phyloP scores from a whole-genome alignment of 1,139 yeast species.

The Yamadazyma dushanensis region DNA sequence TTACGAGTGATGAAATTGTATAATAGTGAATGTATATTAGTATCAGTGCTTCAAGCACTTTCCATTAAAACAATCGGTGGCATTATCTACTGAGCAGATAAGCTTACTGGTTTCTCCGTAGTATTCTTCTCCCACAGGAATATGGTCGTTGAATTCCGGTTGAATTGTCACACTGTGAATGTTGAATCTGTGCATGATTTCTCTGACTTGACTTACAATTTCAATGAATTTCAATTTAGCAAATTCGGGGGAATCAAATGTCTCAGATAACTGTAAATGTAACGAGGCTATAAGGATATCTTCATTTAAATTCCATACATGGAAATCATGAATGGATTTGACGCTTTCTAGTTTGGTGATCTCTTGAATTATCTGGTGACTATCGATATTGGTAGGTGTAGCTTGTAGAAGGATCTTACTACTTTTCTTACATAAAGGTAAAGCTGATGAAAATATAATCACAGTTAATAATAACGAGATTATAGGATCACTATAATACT shows the following conservation, averaged over 20 bases:
- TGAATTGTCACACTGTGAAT: conserved; percentile 94
- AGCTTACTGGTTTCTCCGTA: conserved; percentile 35
- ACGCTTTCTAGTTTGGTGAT: conserved; percentile 71
- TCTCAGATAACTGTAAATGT: conserved; percentile 70
- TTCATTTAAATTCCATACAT: conserved; percentile 94
- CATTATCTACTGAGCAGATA: conserved; percentile 36
- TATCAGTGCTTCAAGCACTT: conserved; percentile 22
- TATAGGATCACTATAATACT: conserved; percentile 79
- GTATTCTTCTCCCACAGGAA: conserved; percentile 9
- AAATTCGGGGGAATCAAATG: conserved; percentile 27
- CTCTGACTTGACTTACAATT: conserved; percentile 77
- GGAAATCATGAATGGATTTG: conserved; percentile 88
- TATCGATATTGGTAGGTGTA: conserved; percentile 79
- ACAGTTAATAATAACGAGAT: conserved; percentile 83
- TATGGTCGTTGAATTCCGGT: conserved; percentile 61
- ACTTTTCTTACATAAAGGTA: conserved; percentile 86
- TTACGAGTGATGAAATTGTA: no score
- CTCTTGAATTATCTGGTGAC: conserved; percentile 70
- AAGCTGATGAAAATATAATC: conserved; percentile 86
- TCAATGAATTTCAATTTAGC: conserved; percentile 53
- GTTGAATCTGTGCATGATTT: conserved; percentile 78
- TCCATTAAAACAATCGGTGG: conserved; percentile 36
- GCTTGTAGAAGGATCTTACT: conserved; percentile 90
- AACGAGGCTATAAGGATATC: conserved; percentile 84
- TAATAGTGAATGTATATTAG: no score